Base-by-base conservation (phyloP, 2,329 filamentous ascomycete genomes). In the Thielaviopsis populi region DNA sequence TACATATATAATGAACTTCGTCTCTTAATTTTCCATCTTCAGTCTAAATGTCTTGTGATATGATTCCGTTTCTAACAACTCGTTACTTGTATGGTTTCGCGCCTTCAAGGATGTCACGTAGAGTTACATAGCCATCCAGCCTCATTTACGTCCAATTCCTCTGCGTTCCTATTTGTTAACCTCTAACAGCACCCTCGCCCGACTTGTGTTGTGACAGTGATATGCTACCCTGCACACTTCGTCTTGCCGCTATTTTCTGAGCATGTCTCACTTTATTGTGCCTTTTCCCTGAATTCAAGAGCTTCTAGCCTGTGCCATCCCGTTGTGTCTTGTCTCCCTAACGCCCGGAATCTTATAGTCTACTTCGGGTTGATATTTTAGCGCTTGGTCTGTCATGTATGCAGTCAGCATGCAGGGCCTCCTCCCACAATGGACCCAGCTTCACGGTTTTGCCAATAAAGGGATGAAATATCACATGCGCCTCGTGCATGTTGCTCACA, bases 391-490 rank as follows among this genome's bases (percentile, higher is more conserved):
- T 15, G 53, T n/a, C 30, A 37, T 37, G 13, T 56, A 56, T 56
- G 53, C 53, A 37, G 53, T 56, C 53, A 56, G 24, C 53, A 56
- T 56, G 27, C 53, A 56, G 27, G 53, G 53, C n/a, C 22, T 50
- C 13, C 19, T 8, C 46, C 22, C n/a, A n/a, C n/a, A 37, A 37
- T 37, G 10, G 4, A 8, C 24, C 15, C 17, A 10, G 10, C 46
- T 27, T 19, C 19, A 13, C 24, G 24, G 10, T 33, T 2, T 1
- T 56, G 27, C 4, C 2, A 56, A 37, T n/a, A 33, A 33, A 56
- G 6, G 15, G 24, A n/a, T 10, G 15, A 15, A 56, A 19, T 37
- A 37, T 37, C 53, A 56, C 53, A 37, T 56, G 24, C 27, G 37
- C 2, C 15, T 50, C 27, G 27, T 27, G 3, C 46, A 5, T 6